A percentile compares a stretch with the other conserved stretches of the same genome.
Evolutionary conservation across 2,329 filamentous ascomycete genomes (phyloP).

Genomic region (Teratosphaeria epicoccoides): DNA sequence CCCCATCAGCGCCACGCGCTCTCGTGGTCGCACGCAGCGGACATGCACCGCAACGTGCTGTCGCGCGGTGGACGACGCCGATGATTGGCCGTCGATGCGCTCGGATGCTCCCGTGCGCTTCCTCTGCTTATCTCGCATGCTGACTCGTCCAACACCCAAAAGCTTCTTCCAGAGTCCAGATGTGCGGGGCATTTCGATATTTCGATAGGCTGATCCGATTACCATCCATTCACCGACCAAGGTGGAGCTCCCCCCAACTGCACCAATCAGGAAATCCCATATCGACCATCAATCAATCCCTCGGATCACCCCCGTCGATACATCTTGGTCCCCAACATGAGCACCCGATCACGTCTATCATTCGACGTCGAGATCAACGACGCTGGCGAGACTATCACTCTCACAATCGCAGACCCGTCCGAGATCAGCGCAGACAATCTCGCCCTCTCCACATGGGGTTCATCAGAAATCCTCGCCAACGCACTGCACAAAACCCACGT

Average conservation of each 20-base stretch:
- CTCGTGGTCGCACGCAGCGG: neutral
- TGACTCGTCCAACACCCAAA: neutral
- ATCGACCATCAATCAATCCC: neutral
- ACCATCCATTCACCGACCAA: too few relatives aligned
- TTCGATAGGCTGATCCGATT: too few relatives aligned
- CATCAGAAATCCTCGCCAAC: conserved; percentile 28
- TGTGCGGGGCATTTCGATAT: too few relatives aligned
- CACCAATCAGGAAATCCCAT: neutral
- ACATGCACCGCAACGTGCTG: neutral
- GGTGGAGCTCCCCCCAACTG: too few relatives aligned
- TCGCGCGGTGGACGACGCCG: neutral
- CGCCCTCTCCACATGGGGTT: conserved; percentile 30
- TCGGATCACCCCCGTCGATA: neutral
- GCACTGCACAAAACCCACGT: conserved; percentile 21
- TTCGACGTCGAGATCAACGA: conserved; percentile 5
- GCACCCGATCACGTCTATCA: conserved; percentile 8
- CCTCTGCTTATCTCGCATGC: neutral
- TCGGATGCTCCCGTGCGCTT: too few relatives aligned
- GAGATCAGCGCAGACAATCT: conserved; percentile 24
- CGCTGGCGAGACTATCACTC: neutral
- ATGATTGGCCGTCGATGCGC: neutral
- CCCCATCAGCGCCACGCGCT: neutral
- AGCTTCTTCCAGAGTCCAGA: too few relatives aligned
- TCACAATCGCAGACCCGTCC: conserved; percentile 8
- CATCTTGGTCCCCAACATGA: conserved; percentile 5